Evolutionary conservation across 108 stramenopile species (phyloP).

Genomic region (Nitzschia inconspicua): DNA sequence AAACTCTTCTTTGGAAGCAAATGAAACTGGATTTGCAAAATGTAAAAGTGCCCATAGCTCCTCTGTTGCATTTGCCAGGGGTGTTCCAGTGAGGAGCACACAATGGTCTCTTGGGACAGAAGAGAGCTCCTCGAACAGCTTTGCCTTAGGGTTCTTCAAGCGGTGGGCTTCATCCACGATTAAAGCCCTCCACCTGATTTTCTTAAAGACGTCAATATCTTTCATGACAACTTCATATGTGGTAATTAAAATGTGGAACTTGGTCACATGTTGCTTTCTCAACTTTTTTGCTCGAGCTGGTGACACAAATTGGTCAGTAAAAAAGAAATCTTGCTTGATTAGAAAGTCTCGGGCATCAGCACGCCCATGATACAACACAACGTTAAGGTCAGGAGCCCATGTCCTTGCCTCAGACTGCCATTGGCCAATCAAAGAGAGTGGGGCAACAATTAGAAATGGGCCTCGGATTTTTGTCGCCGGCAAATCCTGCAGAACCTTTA

Average conservation of each 20-base stretch:
- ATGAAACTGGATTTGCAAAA: slow-evolving; percentile 69
- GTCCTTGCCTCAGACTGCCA: slow-evolving; percentile 90
- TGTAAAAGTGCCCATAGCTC: slow-evolving; percentile 92
- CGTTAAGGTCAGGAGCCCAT: slow-evolving; percentile 95
- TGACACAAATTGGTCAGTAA: slow-evolving; percentile 71
- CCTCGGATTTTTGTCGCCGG: slow-evolving; percentile 60
- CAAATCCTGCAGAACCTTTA: slow-evolving; percentile 50
- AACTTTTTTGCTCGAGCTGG: slow-evolving; percentile 60
- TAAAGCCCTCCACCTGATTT: slow-evolving; percentile 81
- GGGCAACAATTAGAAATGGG: slow-evolving; percentile 94
- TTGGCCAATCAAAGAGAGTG: slow-evolving; percentile 86
- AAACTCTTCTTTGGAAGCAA: slow-evolving; percentile 76
- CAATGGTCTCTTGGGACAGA: slow-evolving; percentile 79
- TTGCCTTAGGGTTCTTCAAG: slow-evolving; percentile 82
- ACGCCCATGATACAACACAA: slow-evolving; percentile 92
- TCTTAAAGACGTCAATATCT: slow-evolving; percentile 76
- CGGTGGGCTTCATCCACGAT: slow-evolving; percentile 95
- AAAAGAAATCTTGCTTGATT: slow-evolving; percentile 88
- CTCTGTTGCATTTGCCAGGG: slow-evolving; percentile 95
- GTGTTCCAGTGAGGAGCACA: slow-evolving; percentile 95
- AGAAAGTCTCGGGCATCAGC: slow-evolving; percentile 85
- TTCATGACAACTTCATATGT: slow-evolving; percentile 93
- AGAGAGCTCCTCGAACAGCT: slow-evolving; percentile 71
- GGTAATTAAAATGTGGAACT: slow-evolving; percentile 94
- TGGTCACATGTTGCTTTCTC: slow-evolving; percentile 74